phyloP scores from a whole-genome alignment of 345 rosid genomes.

The Schrenkiella parvula region DNA sequence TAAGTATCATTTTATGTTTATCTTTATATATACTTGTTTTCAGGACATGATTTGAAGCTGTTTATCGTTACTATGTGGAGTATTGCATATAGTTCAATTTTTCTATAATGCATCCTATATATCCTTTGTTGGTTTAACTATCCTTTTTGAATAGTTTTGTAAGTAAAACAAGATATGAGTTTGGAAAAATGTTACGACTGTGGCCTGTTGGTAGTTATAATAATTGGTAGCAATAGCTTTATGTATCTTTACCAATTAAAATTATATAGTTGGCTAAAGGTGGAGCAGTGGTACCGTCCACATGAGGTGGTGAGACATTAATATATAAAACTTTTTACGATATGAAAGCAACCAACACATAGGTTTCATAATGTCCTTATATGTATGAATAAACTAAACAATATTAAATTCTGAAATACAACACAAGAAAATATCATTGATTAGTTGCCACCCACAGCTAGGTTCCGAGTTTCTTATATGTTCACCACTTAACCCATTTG shows the following conservation, averaged over 20 bases:
- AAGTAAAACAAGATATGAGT: neutral
- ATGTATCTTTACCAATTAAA: neutral
- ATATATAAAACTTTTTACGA: neutral
- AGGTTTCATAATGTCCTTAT: neutral
- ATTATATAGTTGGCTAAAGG: constrained; percentile 12
- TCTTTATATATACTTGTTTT: no score
- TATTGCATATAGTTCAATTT: neutral
- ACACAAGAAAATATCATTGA: neutral
- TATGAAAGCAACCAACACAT: constrained; percentile 20
- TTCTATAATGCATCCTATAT: no score
- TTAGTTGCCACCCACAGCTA: neutral
- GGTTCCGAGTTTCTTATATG: neutral
- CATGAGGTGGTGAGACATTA: constrained; percentile 13
- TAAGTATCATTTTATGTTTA: no score
- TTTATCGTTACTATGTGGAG: neutral
- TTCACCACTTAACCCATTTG: constrained; percentile 8
- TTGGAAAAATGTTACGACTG: neutral
- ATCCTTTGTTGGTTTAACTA: no score
- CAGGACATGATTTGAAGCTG: no score
- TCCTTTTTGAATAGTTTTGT: neutral
- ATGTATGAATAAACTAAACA: neutral
- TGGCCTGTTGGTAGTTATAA: neutral
- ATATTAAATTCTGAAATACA: neutral
- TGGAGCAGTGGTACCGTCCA: constrained; percentile 34
- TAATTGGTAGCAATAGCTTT: constrained; percentile 11